These are phyloP conservation scores for Carallia pectinifolia DNA, from an alignment of 345 rosid genomes.

Conservation along the genomic window DNA sequence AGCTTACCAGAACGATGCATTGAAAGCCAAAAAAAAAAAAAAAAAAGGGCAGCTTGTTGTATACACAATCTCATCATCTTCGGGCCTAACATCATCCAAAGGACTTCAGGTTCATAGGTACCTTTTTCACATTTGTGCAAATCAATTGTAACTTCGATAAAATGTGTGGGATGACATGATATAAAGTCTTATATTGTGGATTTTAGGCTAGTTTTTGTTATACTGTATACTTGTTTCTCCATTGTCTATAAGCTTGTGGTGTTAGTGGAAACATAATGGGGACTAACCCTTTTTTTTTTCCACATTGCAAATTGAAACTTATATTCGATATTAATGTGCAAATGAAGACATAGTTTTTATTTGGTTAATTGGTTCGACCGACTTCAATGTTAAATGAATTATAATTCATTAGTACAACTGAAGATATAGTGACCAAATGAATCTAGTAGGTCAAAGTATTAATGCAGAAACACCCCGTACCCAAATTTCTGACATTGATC, in stretches of 20 bases:
- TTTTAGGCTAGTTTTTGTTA: constrained; percentile 16
- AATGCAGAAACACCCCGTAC: too few relatives aligned
- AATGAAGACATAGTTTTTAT: too few relatives aligned
- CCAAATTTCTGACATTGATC: too few relatives aligned
- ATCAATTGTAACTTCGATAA: constrained; percentile 6
- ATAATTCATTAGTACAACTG: too few relatives aligned
- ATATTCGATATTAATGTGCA: too few relatives aligned
- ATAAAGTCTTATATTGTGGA: constrained; percentile 20
- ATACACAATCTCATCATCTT: neutral
- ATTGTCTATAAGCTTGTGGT: constrained; percentile 12
- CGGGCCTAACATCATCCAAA: constrained; percentile 9
- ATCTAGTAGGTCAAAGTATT: too few relatives aligned
- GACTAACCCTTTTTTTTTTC: neutral
- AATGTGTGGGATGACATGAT: constrained; percentile 6
- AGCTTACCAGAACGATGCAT: constrained; percentile 32
- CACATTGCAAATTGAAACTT: neutral
- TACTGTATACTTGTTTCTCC: constrained; percentile 5
- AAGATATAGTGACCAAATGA: too few relatives aligned
- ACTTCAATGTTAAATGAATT: too few relatives aligned
- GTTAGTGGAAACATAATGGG: neutral
- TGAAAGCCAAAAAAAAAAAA: constrained; percentile 8
- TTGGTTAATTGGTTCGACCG: too few relatives aligned
- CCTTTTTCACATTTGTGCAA: constrained; percentile 25
- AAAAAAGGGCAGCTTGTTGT: constrained; percentile 14
- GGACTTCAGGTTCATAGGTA: constrained; percentile 15